Evolutionary conservation across 306 rosid genomes (phyloP), one percentile per base, ranked within the genome.

Genomic region (Cicer bijugum): DNA sequence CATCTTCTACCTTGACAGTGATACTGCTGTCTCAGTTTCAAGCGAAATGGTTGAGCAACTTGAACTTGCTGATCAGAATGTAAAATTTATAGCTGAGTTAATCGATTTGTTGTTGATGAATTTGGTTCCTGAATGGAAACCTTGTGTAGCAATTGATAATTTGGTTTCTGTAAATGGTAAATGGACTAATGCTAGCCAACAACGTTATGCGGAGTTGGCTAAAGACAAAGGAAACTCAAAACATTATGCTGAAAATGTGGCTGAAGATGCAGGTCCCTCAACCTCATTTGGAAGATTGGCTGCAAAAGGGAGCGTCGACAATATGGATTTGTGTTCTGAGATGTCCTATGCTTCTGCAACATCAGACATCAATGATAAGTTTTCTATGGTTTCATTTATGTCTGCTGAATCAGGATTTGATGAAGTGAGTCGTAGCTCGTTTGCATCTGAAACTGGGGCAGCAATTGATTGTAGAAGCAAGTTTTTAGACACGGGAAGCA

Each of bases 21-120:
- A 84, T 48, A 84, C 84, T 12, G 84, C 87, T 47, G 71, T 72
- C 64, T 84, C 82, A 8, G 81, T 84, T 70, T 84, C 85, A 56
- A 81, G 75, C 53, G 88, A 84, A 74, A 84, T 84, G 85, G 79
- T 84, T 50, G 85, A 84, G 72, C 88, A 84, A 65, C 81, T 74
- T 16, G 78, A 84, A 74, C 83, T 81, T 77, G 45, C 59, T 4
- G 72, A 77, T 56, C 85, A 84, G 10, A 78, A 81, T 74, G 80
- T 86, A 17, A 59, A 56, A 28, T 79, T 84, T 38, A 86, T 84
- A 51, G 84, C 86, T 0, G 87, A 84, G 75, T 70, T 79, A 42
- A 81, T 86, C 46, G 86, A 84, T 66, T 12, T 84, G 51, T 51
- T 84, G n/a, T 64, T 84, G 72, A 51, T 64, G 63, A 84, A 56